Evolutionary conservation across 108 stramenopile genomes (phyloP).

Genomic region (Nitzschia sp.): DNA sequence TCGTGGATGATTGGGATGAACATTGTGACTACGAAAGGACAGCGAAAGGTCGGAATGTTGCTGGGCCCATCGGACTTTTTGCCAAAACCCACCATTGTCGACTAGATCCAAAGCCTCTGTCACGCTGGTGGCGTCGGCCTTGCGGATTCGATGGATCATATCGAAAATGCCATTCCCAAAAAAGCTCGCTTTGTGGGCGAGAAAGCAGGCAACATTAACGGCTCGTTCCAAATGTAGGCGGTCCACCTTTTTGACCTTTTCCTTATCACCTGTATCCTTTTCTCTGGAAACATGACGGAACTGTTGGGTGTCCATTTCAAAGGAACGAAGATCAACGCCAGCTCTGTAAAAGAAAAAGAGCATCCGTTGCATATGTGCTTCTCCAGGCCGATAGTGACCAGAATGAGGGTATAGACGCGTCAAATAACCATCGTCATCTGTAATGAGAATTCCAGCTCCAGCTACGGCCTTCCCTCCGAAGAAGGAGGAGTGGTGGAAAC

Average conservation of each 20-base stretch:
- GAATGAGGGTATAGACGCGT: constrained; percentile 88
- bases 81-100: constrained; percentile 40
- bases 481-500: constrained; percentile 95
- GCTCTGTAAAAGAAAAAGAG: constrained; percentile 74
- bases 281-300: constrained; percentile 83
- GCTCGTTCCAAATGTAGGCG: constrained; percentile 68
- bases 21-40: too few relatives aligned
- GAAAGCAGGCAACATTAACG: constrained; percentile 70
- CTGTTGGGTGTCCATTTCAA: constrained; percentile 89
- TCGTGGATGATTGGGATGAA: too few relatives aligned
- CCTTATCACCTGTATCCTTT: constrained; percentile 30
- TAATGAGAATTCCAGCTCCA: constrained; percentile 89
- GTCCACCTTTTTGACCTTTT: constrained; percentile 71
- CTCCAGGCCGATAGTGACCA: constrained; percentile 90
- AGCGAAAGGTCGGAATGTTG: background rate
- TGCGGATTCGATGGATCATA: constrained; percentile 77
- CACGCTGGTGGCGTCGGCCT: constrained; percentile 52
- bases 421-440: constrained; percentile 73
- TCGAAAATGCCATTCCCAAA: constrained; percentile 79
- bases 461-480: constrained; percentile 87
- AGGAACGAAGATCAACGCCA: constrained; percentile 70
- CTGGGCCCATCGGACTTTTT: background rate
- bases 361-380: constrained; percentile 84
- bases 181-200: constrained; percentile 77
- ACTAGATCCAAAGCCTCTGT: constrained; percentile 44